These are phyloP conservation scores for Salix viminalis DNA, from an alignment of 345 rosid genomes.

Conservation along the genomic window DNA sequence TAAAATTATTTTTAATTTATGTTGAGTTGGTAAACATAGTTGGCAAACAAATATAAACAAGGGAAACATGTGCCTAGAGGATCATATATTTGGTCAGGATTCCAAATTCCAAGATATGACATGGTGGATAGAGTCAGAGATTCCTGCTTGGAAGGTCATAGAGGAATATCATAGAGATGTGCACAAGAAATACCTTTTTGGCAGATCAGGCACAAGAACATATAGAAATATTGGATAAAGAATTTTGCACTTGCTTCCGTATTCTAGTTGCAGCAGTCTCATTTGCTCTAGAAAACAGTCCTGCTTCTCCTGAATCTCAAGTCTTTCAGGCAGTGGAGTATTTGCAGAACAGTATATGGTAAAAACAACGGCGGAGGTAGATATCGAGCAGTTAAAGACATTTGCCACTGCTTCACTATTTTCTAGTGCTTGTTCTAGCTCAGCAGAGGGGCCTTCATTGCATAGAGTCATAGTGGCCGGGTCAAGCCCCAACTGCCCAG, in stretches of 20 bases:
- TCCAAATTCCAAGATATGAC: not conserved
- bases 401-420: slow-evolving; percentile 94
- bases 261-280: slow-evolving; percentile 35
- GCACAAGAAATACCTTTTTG: slow-evolving; percentile 59
- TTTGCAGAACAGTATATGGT: slow-evolving; percentile 64
- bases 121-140: not conserved
- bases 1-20: not conserved
- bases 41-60: not conserved
- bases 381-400: slow-evolving; percentile 62
- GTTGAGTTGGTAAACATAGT: not conserved
- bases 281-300: slow-evolving; percentile 39
- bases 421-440: slow-evolving; percentile 70
- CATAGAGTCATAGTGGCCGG: slow-evolving; percentile 78
- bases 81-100: not conserved
- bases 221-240: slow-evolving; percentile 60
- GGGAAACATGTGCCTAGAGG: not conserved
- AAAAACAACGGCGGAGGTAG: slow-evolving; percentile 59
- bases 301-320: slow-evolving; percentile 56
- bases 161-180: not conserved
- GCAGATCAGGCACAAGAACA: slow-evolving; percentile 80
- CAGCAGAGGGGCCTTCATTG: slow-evolving; percentile 56
- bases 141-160: not conserved
- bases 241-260: slow-evolving; percentile 21
- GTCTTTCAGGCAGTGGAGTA: slow-evolving; percentile 52
- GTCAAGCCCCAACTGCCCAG: slow-evolving; percentile 93